A percentile compares a stretch with the other conserved stretches of the same genome.
Conservation (phyloP, 2,329 filamentous ascomycete species). For the Botrytis hyacinthi region DNA sequence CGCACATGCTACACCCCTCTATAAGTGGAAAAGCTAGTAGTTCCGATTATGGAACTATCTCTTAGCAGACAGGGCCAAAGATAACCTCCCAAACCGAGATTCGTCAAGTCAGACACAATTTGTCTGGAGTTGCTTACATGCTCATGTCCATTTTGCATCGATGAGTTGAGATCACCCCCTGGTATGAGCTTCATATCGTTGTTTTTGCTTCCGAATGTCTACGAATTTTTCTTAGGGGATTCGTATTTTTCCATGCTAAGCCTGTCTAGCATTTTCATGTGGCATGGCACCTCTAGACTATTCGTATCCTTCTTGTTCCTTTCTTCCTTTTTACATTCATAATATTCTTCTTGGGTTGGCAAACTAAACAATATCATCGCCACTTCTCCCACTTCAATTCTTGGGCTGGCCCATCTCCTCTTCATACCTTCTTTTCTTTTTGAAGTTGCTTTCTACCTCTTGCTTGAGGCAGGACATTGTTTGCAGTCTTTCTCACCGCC, state of each 20-base stretch:
- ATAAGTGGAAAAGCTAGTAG: not conserved
- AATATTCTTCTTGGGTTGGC: constrained; percentile 22
- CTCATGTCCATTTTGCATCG: constrained; percentile 5
- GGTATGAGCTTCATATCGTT: not conserved
- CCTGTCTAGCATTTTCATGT: constrained; percentile 21
- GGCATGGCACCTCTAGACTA: constrained; percentile 20
- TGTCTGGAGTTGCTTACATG: constrained; percentile 10
- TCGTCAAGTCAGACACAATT: constrained; percentile 13
- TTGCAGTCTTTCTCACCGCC: constrained; percentile 31
- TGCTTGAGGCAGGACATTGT: constrained; percentile 24
- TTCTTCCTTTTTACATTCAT: constrained; percentile 18
- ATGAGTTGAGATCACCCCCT: constrained; percentile 7
- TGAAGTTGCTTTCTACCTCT: constrained; percentile 1
- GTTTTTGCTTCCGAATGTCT: not conserved
- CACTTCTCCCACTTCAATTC: constrained; percentile 28
- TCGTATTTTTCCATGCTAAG: constrained; percentile 21
- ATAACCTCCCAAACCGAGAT: not conserved
- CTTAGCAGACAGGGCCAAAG: not conserved
- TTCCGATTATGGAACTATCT: not conserved
- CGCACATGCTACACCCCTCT: not conserved
- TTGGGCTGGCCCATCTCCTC: constrained; percentile 32
- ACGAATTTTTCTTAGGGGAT: constrained; percentile 5
- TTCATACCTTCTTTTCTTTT: constrained; percentile 28
- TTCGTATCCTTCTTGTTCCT: constrained; percentile 21
- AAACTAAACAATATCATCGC: constrained; percentile 32